Conservation (phyloP, 192 early-diverging fungal genomes). For the Backusella sp. region DNA sequence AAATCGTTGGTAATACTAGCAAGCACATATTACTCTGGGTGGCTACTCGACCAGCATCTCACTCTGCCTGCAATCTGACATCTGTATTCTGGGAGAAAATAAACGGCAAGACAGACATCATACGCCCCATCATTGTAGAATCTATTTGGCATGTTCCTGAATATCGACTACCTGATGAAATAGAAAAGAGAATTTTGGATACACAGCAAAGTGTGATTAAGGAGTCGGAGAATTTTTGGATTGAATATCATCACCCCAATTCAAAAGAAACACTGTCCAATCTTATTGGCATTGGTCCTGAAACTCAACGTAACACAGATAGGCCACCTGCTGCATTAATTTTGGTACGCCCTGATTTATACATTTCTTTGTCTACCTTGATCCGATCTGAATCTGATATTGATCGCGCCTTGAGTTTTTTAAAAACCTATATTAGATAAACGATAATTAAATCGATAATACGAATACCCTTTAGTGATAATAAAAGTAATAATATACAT, state of each 20-base stretch:
- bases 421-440: background rate
- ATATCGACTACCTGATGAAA: background rate
- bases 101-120: background rate
- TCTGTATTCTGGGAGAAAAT: background rate
- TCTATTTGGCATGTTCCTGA: background rate
- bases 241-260: background rate
- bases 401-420: conserved; percentile 1
- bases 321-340: conserved; percentile 8
- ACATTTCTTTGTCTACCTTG: conserved; percentile 8
- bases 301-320: background rate
- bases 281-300: background rate
- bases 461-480: background rate
- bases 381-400: background rate
- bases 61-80: background rate
- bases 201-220: background rate
- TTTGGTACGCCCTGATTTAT: conserved; percentile 23
- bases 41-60: background rate
- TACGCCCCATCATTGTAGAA: background rate
- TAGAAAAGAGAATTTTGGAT: background rate
- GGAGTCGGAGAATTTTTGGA: background rate
- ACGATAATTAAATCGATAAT: background rate
- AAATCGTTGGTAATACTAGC: background rate
- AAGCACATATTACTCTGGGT: background rate
- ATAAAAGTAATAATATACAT: background rate
- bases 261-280: background rate